Conservation (phyloP, 495 filamentous ascomycete genomes). For the Baudoinia panamericana region DNA sequence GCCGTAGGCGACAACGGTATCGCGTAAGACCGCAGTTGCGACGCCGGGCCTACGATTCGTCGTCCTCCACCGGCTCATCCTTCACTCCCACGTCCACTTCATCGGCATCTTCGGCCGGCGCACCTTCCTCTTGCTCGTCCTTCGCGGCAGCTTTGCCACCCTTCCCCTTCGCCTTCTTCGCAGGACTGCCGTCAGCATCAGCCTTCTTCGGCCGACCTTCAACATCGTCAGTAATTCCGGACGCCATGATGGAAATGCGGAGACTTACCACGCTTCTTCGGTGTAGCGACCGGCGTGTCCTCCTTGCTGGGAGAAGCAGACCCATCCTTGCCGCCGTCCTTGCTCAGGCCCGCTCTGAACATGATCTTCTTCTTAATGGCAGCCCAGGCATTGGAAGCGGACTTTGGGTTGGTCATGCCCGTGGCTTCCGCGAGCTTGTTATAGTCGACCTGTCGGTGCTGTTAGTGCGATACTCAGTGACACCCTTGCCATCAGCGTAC, state of each 20-base stretch:
- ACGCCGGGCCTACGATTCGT: too few species aligned
- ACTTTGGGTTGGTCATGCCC: constrained; percentile 33
- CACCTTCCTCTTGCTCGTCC: constrained; percentile 17
- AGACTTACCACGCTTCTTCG: constrained; percentile 3
- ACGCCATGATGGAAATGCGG: too few species aligned
- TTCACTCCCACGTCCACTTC: background rate
- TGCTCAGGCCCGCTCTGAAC: background rate
- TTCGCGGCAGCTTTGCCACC: background rate
- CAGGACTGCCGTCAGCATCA: constrained; percentile 1
- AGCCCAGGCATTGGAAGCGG: constrained; percentile 37
- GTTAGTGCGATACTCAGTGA: background rate
- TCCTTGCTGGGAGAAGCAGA: constrained; percentile 2
- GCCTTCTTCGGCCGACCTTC: constrained; percentile 3
- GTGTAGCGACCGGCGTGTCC: constrained; percentile 8
- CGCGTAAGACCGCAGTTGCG: too few species aligned
- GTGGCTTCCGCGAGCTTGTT: constrained; percentile 21
- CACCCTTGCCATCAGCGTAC: background rate
- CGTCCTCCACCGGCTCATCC: too few species aligned
- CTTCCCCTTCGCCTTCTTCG: constrained; percentile 5
- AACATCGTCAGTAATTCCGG: too few species aligned
- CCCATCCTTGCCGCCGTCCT: background rate
- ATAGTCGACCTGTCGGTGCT: constrained; percentile 23
- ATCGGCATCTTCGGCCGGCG: constrained; percentile 1
- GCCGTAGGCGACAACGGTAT: too few species aligned
- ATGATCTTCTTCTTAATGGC: constrained; percentile 35